Base-by-base conservation (phyloP, 2,329 filamentous ascomycete species). In the Aspergillus fijiensis region DNA sequence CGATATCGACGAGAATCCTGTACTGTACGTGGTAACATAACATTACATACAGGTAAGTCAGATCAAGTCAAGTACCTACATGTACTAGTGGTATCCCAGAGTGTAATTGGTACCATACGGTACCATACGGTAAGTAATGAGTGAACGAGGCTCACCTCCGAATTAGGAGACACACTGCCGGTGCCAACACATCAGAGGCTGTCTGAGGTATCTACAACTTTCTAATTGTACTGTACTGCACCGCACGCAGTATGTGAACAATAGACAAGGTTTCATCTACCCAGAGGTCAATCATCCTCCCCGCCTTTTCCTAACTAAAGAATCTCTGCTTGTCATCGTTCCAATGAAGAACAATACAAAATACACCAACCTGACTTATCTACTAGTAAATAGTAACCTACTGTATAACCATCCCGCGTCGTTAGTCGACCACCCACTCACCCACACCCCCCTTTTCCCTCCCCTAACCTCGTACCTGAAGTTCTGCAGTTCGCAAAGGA, bases 391-490 rank as follows among this genome's bases (percentile, higher is more conserved):
- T 29, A 29, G 7, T 29, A 9, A 29, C 27, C 27, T 29, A 29
- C 7, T 29, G 27, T 29, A 29, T 29, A 29, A 29, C 27, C 33
- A 45, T 45, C 39, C 39, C 39, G 39, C 14, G 33, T 33, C 2
- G 35, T 12, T 16, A n/a, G 16, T 19, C 39, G 16, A 45, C 39
- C 14, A 19, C 16, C 19, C 39, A 12, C 39, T 16, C 39, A 11
- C 33, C 16, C 21, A 21, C 21, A 21, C 35, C 39, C 35, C 39
- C 39, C n/a, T 45, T 45, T 45, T 45, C 16, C 16, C 14, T 45
- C 39, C 39, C 55, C 59, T 53, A 62, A 56, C 51, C 27, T 55
- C 53, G 27, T 31, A 42, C 58, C 45, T 60, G 39, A 45, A 45
- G 39, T 19, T 45, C 39, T 45, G 39, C 39, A 45, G 39, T 45